Evolutionary conservation across 371 early-diverging fungal genomes (phyloP).

Genomic region (Parasitella parasitica): DNA sequence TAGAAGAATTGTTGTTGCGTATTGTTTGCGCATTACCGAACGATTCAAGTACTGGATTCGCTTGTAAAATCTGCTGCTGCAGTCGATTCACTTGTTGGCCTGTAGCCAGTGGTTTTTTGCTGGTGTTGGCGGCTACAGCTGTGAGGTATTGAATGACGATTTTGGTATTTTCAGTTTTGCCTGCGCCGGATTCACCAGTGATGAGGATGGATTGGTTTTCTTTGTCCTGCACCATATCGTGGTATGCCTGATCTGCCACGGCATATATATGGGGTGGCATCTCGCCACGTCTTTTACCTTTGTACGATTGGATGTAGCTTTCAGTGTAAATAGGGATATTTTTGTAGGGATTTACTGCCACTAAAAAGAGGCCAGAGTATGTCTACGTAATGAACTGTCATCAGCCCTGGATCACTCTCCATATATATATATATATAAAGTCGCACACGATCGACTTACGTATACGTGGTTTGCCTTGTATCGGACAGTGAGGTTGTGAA

Average conservation of each 20-base stretch:
- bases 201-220: conserved; percentile 99
- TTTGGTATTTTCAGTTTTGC: conserved; percentile 99
- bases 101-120: conserved; percentile 26
- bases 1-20: conserved; percentile 99
- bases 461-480: conserved; percentile 93
- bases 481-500: conserved; percentile 93
- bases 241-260: conserved; percentile 94
- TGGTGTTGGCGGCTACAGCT: conserved; percentile 62
- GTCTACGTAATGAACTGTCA: conserved; percentile 70
- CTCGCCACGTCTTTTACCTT: conserved; percentile 86
- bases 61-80: conserved; percentile 93
- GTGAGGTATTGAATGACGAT: conserved; percentile 99
- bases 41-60: conserved; percentile 98
- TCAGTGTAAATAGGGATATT: conserved; percentile 91
- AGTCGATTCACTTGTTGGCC: conserved; percentile 50
- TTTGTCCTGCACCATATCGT: conserved; percentile 90
- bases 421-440: neutral
- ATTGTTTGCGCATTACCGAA: conserved; percentile 99
- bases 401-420: neutral
- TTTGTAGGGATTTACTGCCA: conserved; percentile 99
- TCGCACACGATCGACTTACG: conserved; percentile 58
- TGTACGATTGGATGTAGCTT: conserved; percentile 77
- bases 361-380: conserved; percentile 98
- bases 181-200: conserved; percentile 99
- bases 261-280: conserved; percentile 97